These are phyloP conservation scores for Epichloe glyceriae DNA, from an alignment of 2,329 filamentous ascomycete genomes.

Conservation along the genomic window DNA sequence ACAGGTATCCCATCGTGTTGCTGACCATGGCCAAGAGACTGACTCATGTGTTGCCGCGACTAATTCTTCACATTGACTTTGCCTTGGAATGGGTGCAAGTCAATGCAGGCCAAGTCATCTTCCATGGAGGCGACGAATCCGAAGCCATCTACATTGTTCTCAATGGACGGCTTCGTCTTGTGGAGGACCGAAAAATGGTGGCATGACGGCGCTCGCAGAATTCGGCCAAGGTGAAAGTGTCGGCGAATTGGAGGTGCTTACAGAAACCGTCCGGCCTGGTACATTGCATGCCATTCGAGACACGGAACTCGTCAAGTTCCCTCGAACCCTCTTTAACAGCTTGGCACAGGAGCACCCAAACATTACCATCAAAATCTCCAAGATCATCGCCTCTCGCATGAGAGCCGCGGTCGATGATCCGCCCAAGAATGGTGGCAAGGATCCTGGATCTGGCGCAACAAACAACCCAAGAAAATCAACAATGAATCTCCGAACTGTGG, in stretches of 20 bases:
- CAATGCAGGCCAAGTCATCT: slow-evolving; percentile 86
- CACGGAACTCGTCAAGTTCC: slow-evolving; percentile 91
- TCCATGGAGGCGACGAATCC: slow-evolving; percentile 87
- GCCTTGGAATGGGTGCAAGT: slow-evolving; percentile 97
- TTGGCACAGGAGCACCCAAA: slow-evolving; percentile 92
- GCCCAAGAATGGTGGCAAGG: slow-evolving; percentile 50
- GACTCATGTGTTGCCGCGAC: slow-evolving; percentile 73
- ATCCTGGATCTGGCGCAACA: slow-evolving; percentile 44
- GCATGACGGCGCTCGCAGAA: slow-evolving; percentile 77
- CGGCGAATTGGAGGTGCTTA: slow-evolving; percentile 91
- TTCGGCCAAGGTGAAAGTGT: slow-evolving; percentile 97
- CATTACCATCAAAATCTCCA: slow-evolving; percentile 98
- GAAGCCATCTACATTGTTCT: slow-evolving; percentile 97
- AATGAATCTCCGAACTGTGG: slow-evolving; percentile 83
- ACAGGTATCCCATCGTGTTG: slow-evolving; percentile 81
- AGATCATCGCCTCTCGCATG: slow-evolving; percentile 95
- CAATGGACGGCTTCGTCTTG: slow-evolving; percentile 77
- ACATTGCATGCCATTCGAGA: slow-evolving; percentile 93
- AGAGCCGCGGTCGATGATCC: slow-evolving; percentile 75
- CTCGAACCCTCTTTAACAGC: slow-evolving; percentile 92
- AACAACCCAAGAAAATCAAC: slow-evolving; percentile 60
- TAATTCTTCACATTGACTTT: slow-evolving; percentile 96
- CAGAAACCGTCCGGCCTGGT: slow-evolving; percentile 79
- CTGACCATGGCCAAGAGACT: slow-evolving; percentile 93
- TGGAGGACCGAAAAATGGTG: slow-evolving; percentile 69